Base-by-base conservation (phyloP, 441 rosid genomes). In the Bruguiera hainesii region DNA sequence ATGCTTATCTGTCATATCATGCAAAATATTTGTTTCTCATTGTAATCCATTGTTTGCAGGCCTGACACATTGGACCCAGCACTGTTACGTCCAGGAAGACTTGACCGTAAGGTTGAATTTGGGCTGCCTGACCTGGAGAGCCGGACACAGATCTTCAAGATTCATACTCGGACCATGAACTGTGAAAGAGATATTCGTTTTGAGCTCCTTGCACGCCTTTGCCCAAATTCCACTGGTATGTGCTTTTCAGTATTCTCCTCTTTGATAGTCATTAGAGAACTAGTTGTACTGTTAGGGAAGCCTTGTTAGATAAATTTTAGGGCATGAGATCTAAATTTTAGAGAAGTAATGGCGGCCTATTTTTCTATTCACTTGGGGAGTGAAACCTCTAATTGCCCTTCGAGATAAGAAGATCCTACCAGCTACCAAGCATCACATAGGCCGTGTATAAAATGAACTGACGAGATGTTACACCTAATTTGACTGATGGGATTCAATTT, bases 41-140 rank as follows among this genome's bases (percentile, higher is more conserved):
- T 23, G 25, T 55, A 55, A 13, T 65, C 10, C 18, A 63, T 75
- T 25, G 29, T 73, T 33, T 23, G 13, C 83, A 91, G 97, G 88
- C 91, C 97, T 13, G 97, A 91, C 71, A 91, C 96, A 1, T 73
- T 91, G 4, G 97, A 91, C 80, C 97, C 97, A 25, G 98, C 98
- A 49, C 76, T 91, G 31, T 19, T 89, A 69, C 96, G 96, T 66
- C 96, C 97, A 60, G 98, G 98, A 58, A 77, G 98, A 69, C 81
- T 92, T 68, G 98, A 90, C 77, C 91, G 98, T 49, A 92, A 92
- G 78, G 89, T 92, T 55, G 98, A 92, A 75, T 92, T 92, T 66
- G 96, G 95, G 23, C 89, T 93, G 63, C 98, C 97, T 63, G 97
- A 90, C 72, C 74, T 93, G 71, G 96, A 93, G 81, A 81, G 88